These are phyloP conservation scores for Russula sp. DNA, from an alignment of 768 basidiomycete species.

Conservation along the genomic window DNA sequence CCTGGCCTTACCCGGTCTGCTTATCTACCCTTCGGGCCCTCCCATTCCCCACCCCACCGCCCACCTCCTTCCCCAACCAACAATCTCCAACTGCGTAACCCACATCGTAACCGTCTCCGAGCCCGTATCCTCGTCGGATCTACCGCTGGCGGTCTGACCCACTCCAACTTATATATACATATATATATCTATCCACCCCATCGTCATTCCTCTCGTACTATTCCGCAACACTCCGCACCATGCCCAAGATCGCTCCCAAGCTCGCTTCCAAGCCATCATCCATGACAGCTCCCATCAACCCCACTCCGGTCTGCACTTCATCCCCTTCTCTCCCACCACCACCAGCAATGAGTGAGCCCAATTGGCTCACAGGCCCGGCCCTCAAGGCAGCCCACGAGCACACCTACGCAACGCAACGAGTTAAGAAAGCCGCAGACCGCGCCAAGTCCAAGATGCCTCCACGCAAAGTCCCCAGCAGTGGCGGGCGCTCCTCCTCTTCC, in stretches of 20 bases:
- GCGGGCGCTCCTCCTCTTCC: not conserved
- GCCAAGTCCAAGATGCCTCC: conserved; percentile 24
- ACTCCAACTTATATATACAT: not conserved
- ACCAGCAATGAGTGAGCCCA: not conserved
- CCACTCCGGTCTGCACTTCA: not conserved
- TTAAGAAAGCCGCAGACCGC: conserved; percentile 29
- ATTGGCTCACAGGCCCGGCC: conserved; percentile 19
- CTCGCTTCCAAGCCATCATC: conserved; percentile 21
- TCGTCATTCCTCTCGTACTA: not conserved
- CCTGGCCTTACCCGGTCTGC: not conserved
- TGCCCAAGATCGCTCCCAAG: conserved; percentile 19
- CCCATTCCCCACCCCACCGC: not conserved
- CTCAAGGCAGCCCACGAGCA: conserved; percentile 26
- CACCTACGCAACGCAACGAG: conserved; percentile 24
- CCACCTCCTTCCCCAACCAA: not conserved
- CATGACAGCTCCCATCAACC: not conserved
- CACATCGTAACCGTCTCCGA: not conserved
- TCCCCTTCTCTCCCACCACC: not conserved
- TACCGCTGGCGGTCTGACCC: conserved; percentile 26
- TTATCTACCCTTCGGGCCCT: not conserved
- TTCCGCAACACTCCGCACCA: not conserved
- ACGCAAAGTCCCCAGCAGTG: not conserved
- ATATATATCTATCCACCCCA: not conserved
- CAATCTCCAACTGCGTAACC: not conserved
- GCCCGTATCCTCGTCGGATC: conserved; percentile 25